phyloP scores from a whole-genome alignment of 371 early-diverging fungal species.

The Haplosporangium sp. region DNA sequence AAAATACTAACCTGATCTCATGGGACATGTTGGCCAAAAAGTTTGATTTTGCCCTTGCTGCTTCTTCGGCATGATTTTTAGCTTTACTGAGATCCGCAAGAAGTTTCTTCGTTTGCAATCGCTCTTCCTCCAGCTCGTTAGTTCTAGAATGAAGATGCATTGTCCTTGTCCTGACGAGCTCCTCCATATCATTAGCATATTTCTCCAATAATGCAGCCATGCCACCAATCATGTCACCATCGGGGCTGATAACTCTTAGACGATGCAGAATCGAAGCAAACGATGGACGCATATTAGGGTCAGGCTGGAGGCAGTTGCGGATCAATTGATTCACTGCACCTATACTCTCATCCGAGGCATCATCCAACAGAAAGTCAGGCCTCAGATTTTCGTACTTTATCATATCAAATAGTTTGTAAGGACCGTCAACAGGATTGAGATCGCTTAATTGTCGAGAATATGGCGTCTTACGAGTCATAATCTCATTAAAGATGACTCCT shows the following conservation, averaged over 20 bases:
- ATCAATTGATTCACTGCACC: conserved; percentile 59
- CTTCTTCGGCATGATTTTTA: conserved; percentile 66
- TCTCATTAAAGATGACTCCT: conserved; percentile 65
- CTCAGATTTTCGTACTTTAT: conserved; percentile 43
- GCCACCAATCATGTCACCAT: conserved; percentile 64
- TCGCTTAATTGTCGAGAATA: conserved; percentile 44
- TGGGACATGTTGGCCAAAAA: conserved; percentile 76
- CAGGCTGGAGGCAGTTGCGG: conserved; percentile 57
- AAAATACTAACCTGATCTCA: conserved; percentile 47
- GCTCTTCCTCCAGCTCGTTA: conserved; percentile 62
- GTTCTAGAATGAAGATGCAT: conserved; percentile 64
- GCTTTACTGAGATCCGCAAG: conserved; percentile 59
- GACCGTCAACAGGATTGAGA: conserved; percentile 31
- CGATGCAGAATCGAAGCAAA: conserved; percentile 57
- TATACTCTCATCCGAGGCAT: conserved; percentile 58
- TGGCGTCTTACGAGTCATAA: conserved; percentile 62
- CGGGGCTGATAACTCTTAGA: conserved; percentile 60
- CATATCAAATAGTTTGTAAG: conserved; percentile 26
- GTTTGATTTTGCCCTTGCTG: conserved; percentile 63
- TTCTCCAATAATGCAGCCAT: conserved; percentile 65
- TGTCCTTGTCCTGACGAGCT: conserved; percentile 61
- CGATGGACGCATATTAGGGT: conserved; percentile 52
- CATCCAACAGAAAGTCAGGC: conserved; percentile 50
- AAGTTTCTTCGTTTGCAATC: conserved; percentile 55
- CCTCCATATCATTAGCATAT: conserved; percentile 68